Evolutionary conservation across 805 yeast species (phyloP).

Genomic region (Isabelozyma pseudorhagii): DNA sequence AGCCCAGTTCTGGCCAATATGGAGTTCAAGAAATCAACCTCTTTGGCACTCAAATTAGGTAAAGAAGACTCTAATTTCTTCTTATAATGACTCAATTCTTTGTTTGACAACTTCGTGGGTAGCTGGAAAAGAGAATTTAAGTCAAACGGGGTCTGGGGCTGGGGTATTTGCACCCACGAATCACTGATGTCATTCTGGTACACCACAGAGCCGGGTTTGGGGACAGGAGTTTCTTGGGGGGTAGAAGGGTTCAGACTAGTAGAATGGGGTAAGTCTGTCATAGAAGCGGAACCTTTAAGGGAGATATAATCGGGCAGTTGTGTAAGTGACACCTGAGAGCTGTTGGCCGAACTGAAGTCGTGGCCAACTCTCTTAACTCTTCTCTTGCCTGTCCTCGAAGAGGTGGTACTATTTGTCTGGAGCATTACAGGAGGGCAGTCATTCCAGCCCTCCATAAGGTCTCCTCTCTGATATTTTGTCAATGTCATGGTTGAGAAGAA

Average conservation of each 20-base stretch:
- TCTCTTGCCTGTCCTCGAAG: conserved; percentile 7
- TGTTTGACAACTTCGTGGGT: conserved; percentile 31
- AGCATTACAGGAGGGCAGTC: conserved; percentile 49
- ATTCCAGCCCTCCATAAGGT: conserved; percentile 54
- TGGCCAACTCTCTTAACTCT: conserved; percentile 9
- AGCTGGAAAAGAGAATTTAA: conserved; percentile 13
- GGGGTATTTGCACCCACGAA: background rate
- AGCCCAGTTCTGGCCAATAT: conserved; percentile 8
- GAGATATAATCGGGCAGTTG: no score
- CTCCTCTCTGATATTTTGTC: conserved; percentile 37
- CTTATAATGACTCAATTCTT: conserved; percentile 43
- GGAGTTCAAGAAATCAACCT: conserved; percentile 11
- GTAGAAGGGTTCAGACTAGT: no score
- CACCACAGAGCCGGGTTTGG: background rate
- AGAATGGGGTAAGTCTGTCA: no score
- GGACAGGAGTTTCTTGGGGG: no score
- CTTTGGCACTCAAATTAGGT: background rate
- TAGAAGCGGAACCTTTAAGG: no score
- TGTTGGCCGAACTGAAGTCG: conserved; percentile 1
- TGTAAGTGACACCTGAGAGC: background rate
- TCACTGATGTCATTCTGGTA: background rate
- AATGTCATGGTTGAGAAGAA: conserved; percentile 17
- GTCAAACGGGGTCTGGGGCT: background rate
- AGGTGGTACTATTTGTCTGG: conserved; percentile 3
- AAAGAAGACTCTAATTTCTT: conserved; percentile 27